Base-by-base conservation (phyloP, 257 asterid species). In the Solanum arcanum region DNA sequence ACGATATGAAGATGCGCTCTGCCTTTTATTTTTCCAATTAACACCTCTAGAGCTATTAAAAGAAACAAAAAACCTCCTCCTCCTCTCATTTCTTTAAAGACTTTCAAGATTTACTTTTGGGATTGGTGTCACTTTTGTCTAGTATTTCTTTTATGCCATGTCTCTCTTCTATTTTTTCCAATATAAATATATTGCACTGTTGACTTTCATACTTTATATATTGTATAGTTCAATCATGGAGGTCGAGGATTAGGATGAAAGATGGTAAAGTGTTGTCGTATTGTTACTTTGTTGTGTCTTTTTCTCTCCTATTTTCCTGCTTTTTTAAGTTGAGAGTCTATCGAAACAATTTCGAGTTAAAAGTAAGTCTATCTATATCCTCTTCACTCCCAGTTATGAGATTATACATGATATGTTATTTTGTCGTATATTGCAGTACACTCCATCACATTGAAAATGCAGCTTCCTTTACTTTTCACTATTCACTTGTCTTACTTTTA, bases 21-120 rank as follows among this genome's bases (percentile, higher is more conserved):
- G 68, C 68, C 85, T 81, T 81, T 49, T 81, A 81, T 81, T 49
- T 81, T 16, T 29, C 46, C 85, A 81, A 81, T 2, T 49, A 81
- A 81, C 11, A 49, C 69, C 69, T 81, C 69, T 81, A 81, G 29
- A 49, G 85, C 85, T 49, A 49, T 29, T 81, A 49, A 81, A 49
- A 31, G 18, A 29, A 80, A 49, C 10, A 46, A 46, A 46, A 46
- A 78, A 77, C 5, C 25, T 44, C 16, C 41, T 77, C 0, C 66
- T 78, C 3, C 84, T 81, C 69, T 81, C 69, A 81, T 81, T 81
- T 81, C 85, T 49, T 18, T 81, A 49, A 81, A 78, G 85, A 81
- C 85, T 49, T 49, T 81, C 46, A 49, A 81, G 85, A 81, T 81
- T 81, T 81, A 81, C 85, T 49, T 78, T 81, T 49, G 85, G 85